Evolutionary conservation across 306 rosid genomes (phyloP).

Genomic region (Mimosa pudica): DNA sequence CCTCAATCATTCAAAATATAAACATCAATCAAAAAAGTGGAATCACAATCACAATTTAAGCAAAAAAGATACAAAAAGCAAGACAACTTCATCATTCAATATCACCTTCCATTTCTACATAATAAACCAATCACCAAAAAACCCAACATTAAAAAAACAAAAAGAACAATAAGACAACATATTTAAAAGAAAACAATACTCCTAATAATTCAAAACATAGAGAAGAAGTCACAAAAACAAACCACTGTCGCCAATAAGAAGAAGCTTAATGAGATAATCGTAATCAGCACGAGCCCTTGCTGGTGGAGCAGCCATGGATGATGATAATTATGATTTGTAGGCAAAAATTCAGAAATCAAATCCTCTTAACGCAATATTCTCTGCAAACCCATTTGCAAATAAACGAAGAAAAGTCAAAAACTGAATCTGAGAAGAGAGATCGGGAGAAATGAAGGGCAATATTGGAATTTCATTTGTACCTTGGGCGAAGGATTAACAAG

Average conservation of each 20-base stretch:
- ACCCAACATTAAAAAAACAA: background rate
- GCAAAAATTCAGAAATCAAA: conserved; percentile 12
- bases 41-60: background rate
- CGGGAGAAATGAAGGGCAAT: conserved; percentile 16
- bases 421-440: conserved; percentile 30
- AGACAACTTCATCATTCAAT: conserved; percentile 5
- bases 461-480: background rate
- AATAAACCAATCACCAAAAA: background rate
- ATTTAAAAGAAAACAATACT: too few species aligned
- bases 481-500: conserved; percentile 19
- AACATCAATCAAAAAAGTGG: conserved; percentile 5
- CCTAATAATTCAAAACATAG: too few species aligned
- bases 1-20: background rate
- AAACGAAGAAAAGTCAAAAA: background rate
- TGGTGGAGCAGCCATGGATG: conserved; percentile 71
- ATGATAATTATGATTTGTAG: conserved; percentile 30
- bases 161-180: background rate
- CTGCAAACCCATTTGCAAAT: conserved; percentile 19
- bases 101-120: background rate
- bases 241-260: conserved; percentile 92
- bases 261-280: conserved; percentile 89
- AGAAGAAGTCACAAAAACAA: conserved; percentile 38
- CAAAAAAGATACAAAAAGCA: background rate
- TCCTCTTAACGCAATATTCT: conserved; percentile 7
- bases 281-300: conserved; percentile 88